phyloP scores from a whole-genome alignment of 345 rosid genomes.

The Pistacia integerrima region DNA sequence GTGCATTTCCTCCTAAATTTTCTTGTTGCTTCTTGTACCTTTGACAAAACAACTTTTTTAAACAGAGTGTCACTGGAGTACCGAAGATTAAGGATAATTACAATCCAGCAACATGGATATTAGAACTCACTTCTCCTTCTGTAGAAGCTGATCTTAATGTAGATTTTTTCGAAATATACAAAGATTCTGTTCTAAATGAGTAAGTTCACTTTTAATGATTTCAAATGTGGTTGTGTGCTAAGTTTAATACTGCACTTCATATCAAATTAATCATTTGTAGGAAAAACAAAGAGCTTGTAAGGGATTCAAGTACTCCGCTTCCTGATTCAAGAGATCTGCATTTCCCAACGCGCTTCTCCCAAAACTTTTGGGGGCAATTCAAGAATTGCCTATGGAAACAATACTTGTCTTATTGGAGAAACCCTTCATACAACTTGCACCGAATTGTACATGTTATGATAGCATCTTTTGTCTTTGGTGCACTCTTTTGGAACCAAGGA shows the following conservation, averaged over 20 bases:
- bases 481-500: slow-evolving; percentile 74
- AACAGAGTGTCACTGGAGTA: slow-evolving; percentile 59
- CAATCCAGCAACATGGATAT: slow-evolving; percentile 90
- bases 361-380: slow-evolving; percentile 66
- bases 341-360: slow-evolving; percentile 56
- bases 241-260: background rate
- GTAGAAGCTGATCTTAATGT: slow-evolving; percentile 59
- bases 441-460: slow-evolving; percentile 38
- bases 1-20: background rate
- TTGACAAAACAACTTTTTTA: background rate
- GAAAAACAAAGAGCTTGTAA: slow-evolving; percentile 48
- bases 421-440: slow-evolving; percentile 67
- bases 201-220: slow-evolving; percentile 31
- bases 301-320: slow-evolving; percentile 46
- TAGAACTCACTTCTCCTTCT: slow-evolving; percentile 65
- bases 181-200: slow-evolving; percentile 48
- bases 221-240: background rate
- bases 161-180: slow-evolving; percentile 61
- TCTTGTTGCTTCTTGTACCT: background rate
- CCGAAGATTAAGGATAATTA: slow-evolving; percentile 57
- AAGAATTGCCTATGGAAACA: slow-evolving; percentile 80
- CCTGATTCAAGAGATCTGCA: slow-evolving; percentile 52
- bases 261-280: slow-evolving; percentile 23
- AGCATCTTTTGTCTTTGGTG: slow-evolving; percentile 58
- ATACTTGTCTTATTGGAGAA: slow-evolving; percentile 82